Evolutionary conservation across 345 rosid species (phyloP).

Genomic region (Gossypium herbaceum): DNA sequence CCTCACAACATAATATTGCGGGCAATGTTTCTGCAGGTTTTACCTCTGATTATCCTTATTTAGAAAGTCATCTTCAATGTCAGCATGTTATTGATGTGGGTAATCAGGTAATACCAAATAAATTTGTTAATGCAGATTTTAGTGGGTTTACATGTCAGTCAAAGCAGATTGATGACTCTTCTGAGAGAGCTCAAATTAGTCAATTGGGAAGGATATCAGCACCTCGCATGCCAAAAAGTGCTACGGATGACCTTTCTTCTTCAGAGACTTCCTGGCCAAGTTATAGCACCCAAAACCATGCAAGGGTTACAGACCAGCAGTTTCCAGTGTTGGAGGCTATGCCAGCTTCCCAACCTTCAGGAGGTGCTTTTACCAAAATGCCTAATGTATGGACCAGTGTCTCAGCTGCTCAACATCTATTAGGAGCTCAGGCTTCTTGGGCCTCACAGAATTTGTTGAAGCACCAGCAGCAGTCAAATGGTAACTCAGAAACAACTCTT

Average conservation of each 20-base stretch:
- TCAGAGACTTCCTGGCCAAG: slow-evolving; percentile 30
- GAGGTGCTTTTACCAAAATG: slow-evolving; percentile 31
- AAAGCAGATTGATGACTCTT: slow-evolving; percentile 34
- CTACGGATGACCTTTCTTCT: slow-evolving; percentile 29
- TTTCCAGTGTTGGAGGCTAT: slow-evolving; percentile 46
- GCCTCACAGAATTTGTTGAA: slow-evolving; percentile 30
- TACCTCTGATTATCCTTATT: slow-evolving; percentile 43
- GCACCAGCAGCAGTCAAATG: slow-evolving; percentile 33
- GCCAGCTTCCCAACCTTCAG: slow-evolving; percentile 36
- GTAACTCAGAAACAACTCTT: slow-evolving; percentile 35
- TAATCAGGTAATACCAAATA: slow-evolving; percentile 30
- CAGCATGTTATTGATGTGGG: slow-evolving; percentile 35
- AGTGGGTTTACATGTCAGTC: slow-evolving; percentile 36
- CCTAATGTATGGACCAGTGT: slow-evolving; percentile 38
- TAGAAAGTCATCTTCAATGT: slow-evolving; percentile 40
- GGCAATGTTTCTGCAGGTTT: slow-evolving; percentile 30
- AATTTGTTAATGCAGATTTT: slow-evolving; percentile 30
- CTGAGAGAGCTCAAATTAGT: slow-evolving; percentile 43
- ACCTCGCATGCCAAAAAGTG: slow-evolving; percentile 19
- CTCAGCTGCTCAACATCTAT: slow-evolving; percentile 35
- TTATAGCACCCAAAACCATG: slow-evolving; percentile 26
- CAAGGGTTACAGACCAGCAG: slow-evolving; percentile 36
- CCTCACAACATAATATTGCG: slow-evolving; percentile 19
- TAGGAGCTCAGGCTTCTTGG: slow-evolving; percentile 37
- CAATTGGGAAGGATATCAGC: slow-evolving; percentile 31